Evolutionary conservation across 768 basidiomycete genomes (phyloP).

Genomic region (Leccinum obscurum): DNA sequence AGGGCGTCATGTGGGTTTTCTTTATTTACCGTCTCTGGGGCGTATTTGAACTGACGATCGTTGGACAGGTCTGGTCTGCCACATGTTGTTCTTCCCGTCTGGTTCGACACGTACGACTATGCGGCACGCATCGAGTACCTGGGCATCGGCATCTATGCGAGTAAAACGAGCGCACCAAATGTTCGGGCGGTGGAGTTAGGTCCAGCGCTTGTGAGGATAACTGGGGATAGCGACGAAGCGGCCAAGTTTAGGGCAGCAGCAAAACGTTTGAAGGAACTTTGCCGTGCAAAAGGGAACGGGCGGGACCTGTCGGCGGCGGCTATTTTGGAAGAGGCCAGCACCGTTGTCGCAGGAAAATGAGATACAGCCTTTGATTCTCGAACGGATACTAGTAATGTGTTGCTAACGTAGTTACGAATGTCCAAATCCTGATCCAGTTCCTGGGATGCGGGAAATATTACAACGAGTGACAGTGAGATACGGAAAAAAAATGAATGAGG

Average conservation of each 20-base stretch:
- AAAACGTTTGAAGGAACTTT: constrained; percentile 2
- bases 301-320: not conserved
- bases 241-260: constrained; percentile 2
- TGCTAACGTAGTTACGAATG: not conserved
- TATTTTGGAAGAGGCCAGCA: not conserved
- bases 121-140: too few relatives aligned
- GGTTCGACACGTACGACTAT: too few relatives aligned
- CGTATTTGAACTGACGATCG: too few relatives aligned
- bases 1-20: too few relatives aligned
- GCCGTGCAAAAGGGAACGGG: not conserved
- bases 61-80: too few relatives aligned
- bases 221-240: constrained; percentile 9
- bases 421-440: constrained; percentile 22
- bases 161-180: too few relatives aligned
- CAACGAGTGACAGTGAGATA: not conserved
- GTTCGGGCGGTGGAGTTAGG: too few relatives aligned
- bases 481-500: not conserved
- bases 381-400: not conserved
- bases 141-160: too few relatives aligned
- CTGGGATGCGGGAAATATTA: constrained; percentile 16
- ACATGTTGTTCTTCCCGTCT: too few relatives aligned
- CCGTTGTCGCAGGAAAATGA: not conserved
- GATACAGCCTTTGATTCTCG: not conserved
- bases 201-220: too few relatives aligned
- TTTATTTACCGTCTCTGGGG: too few relatives aligned